Conservation (phyloP, 148 eudicot genomes). For the Euryodendron excelsum region DNA sequence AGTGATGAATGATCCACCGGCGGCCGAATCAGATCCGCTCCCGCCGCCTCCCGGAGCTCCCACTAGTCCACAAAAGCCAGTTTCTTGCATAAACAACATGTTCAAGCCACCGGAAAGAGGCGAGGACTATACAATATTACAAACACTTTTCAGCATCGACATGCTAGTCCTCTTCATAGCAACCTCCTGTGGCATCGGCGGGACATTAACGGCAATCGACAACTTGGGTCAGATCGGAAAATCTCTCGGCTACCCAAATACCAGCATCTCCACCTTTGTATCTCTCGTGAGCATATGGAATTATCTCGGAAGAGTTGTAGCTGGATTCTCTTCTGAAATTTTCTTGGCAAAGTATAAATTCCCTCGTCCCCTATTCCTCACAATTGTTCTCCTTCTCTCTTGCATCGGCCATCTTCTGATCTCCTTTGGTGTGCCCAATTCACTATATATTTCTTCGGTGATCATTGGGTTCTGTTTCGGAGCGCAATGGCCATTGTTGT, state of each 20-base stretch:
- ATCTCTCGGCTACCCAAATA: conserved; percentile 44
- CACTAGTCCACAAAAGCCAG: not conserved
- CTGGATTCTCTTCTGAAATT: conserved; percentile 45
- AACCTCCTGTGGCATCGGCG: conserved; percentile 44
- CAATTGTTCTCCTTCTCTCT: conserved; percentile 39
- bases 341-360: conserved; percentile 37
- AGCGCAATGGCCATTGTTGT: conserved; percentile 43
- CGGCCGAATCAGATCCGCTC: too few relatives aligned
- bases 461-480: conserved; percentile 52
- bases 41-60: too few relatives aligned
- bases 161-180: conserved; percentile 49
- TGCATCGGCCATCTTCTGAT: conserved; percentile 42
- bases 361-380: conserved; percentile 48
- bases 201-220: conserved; percentile 45
- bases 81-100: conserved; percentile 27
- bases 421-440: conserved; percentile 41
- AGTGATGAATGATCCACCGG: not conserved
- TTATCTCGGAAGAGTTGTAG: conserved; percentile 37
- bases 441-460: conserved; percentile 40
- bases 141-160: conserved; percentile 49
- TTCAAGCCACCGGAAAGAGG: conserved; percentile 47
- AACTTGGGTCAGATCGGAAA: conserved; percentile 57
- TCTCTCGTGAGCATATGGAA: conserved; percentile 57
- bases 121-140: conserved; percentile 50
- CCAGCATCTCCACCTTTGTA: conserved; percentile 40